Evolutionary conservation across 164 flowering plant genomes (phyloP).

Genomic region (Sextonia rubra): DNA sequence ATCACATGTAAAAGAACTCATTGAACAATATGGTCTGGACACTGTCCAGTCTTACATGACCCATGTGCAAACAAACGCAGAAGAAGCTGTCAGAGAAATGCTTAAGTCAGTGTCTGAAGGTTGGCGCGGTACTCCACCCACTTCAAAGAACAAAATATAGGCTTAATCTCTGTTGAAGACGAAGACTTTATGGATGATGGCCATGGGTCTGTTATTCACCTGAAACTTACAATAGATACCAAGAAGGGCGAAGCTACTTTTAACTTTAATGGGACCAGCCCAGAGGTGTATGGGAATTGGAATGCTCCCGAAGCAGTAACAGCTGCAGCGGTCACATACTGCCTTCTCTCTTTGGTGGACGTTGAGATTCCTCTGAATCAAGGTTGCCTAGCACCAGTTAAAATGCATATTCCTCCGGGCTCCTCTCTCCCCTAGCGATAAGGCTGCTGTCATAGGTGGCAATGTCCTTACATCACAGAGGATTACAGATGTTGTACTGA

Average conservation of each 20-base stretch:
- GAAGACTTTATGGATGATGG: conserved; percentile 99
- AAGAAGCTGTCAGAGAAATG: conserved; percentile 96
- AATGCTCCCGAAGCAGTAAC: conserved; percentile 99
- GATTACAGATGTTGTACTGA: conserved; percentile 81
- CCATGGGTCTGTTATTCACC: conserved; percentile 82
- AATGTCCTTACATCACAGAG: conserved; percentile 97
- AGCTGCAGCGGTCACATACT: conserved; percentile 91
- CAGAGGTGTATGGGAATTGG: conserved; percentile 98
- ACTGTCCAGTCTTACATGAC: conserved; percentile 94
- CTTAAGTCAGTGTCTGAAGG: conserved; percentile 70
- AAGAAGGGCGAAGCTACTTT: conserved; percentile 79
- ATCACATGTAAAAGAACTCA: conserved; percentile 83
- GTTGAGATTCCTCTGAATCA: conserved; percentile 97
- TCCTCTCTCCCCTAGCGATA: conserved; percentile 95
- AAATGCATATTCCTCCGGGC: conserved; percentile 72
- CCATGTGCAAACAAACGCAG: conserved; percentile 88
- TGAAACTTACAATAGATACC: conserved; percentile 71
- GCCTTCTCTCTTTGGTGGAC: conserved; percentile 84
- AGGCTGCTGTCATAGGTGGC: conserved; percentile 98
- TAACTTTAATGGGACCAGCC: conserved; percentile 84
- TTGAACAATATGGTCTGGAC: conserved; percentile 79
- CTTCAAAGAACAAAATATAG: conserved; percentile 11
- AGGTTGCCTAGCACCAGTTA: conserved; percentile 94
- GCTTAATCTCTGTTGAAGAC: conserved; percentile 59
- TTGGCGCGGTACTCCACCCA: conserved; percentile 31